Evolutionary conservation across 192 early-diverging fungal species (phyloP).

Genomic region (Phlyctochytrium arcticum): DNA sequence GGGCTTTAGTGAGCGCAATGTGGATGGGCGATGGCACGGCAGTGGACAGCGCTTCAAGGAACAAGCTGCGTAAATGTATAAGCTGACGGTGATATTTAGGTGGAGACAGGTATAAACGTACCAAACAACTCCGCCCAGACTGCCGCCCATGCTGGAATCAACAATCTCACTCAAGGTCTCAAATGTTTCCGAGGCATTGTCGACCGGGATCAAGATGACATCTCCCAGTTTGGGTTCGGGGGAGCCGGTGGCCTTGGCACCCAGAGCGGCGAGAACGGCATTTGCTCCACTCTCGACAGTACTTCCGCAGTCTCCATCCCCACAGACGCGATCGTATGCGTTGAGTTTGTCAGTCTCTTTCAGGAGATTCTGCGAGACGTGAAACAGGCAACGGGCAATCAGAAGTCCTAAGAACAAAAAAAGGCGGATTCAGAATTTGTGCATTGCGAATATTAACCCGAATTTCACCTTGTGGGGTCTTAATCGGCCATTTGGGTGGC

Average conservation of each 20-base stretch:
- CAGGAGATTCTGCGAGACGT: no score
- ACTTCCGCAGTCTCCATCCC: slow-evolving; percentile 82
- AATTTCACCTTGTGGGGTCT: no score
- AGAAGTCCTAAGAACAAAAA: no score
- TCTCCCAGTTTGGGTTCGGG: no score
- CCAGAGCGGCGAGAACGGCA: neutral
- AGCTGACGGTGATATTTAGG: no score
- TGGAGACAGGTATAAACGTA: slow-evolving; percentile 39
- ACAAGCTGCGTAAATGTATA: slow-evolving; percentile 2
- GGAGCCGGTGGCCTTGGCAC: no score
- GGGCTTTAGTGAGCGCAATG: slow-evolving; percentile 11
- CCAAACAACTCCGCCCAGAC: slow-evolving; percentile 74
- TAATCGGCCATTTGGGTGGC: no score
- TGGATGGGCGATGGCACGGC: neutral
- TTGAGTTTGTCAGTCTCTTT: slow-evolving; percentile 51
- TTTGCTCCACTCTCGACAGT: slow-evolving; percentile 64
- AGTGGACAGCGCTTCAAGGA: slow-evolving; percentile 9
- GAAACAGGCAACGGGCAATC: no score
- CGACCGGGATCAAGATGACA: slow-evolving; percentile 20
- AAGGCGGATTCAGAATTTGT: no score
- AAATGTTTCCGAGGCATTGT: slow-evolving; percentile 52
- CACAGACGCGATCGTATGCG: slow-evolving; percentile 64
- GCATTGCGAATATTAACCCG: no score
- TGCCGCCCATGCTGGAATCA: slow-evolving; percentile 76
- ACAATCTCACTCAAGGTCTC: slow-evolving; percentile 59